phyloP scores from a whole-genome alignment of 306 rosid genomes.

The Trichosanthes cucumerina region DNA sequence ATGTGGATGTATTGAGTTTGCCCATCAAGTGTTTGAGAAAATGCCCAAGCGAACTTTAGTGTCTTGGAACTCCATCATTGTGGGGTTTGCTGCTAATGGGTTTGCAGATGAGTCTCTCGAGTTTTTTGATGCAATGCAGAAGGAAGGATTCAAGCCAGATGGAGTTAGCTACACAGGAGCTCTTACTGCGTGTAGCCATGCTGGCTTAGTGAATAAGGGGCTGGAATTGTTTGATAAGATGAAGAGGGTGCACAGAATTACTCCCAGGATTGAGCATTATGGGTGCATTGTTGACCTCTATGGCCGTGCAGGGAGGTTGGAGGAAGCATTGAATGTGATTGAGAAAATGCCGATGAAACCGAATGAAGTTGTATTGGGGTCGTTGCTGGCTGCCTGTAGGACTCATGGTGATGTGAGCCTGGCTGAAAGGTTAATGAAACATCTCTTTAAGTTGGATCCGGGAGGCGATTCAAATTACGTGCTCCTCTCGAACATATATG shows the following conservation, averaged over 20 bases:
- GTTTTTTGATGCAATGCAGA: constrained; percentile 51
- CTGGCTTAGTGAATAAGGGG: constrained; percentile 60
- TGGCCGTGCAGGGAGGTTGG: constrained; percentile 75
- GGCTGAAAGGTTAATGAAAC: constrained; percentile 66
- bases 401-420: constrained; percentile 47
- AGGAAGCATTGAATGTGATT: constrained; percentile 51
- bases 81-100: constrained; percentile 75
- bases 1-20: constrained; percentile 67
- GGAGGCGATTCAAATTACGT: constrained; percentile 70
- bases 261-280: constrained; percentile 67
- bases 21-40: constrained; percentile 51
- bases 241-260: constrained; percentile 37
- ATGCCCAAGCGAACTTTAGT: constrained; percentile 48
- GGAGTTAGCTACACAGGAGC: constrained; percentile 81
- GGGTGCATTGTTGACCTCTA: constrained; percentile 85
- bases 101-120: constrained; percentile 54
- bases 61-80: constrained; percentile 81
- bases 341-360: constrained; percentile 78
- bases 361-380: constrained; percentile 77
- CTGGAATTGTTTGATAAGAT: constrained; percentile 46
- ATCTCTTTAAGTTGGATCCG: constrained; percentile 42
- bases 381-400: constrained; percentile 84
- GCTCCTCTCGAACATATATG: constrained; percentile 76
- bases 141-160: constrained; percentile 59
- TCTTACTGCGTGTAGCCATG: constrained; percentile 78